Evolutionary conservation across 2,329 filamentous ascomycete species (phyloP), one percentile per base, ranked within the genome.

Genomic region (Cladophialophora carrionii): DNA sequence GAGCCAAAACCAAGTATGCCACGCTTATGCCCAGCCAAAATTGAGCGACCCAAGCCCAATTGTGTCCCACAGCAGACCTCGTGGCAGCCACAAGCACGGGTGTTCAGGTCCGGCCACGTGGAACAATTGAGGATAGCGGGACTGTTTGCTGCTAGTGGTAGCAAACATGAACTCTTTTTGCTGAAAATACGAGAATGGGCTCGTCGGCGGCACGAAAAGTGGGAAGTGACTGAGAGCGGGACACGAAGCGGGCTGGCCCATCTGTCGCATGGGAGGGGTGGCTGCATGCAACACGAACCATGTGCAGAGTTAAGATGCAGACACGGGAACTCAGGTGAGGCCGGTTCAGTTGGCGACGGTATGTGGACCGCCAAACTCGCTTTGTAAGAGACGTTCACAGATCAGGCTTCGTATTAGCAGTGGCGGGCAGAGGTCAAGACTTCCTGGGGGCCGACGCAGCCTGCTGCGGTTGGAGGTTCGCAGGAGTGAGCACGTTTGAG

Each of bases 31-130:
- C 55, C 22, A 57, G 17, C 4, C 34, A 46, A 48, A 48, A 2
- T n/a, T 20, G 37, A 6, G 7, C 37, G 6, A 8, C 17, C 37
- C 37, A 41, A 41, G 37, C 37, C 14, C 37, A 41, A 17, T 7
- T 2, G 22, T 43, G 32, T 60, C 31, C 48, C 20, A 43, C 48
- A 53, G 57, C 22, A 60, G 34, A 52, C 48, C 57, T 53, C 57
- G 57, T 60, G 57, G 57, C 57, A 49, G 57, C 57, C 57, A 60
- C 57, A 60, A 60, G 31, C 20, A 26, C 48, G 48, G 31, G 29
- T 22, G 17, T 31, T 24, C 12, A 43, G 56, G 29, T 41, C 46
- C 32, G 46, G 57, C 57, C 57, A 60, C 57, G 57, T 60, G 57
- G 56, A 58, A 58, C 26, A 37, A 9, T 26, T 22, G 24, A 51